Evolutionary conservation across 2,329 filamentous ascomycete species (phyloP).

Genomic region (Hypoxylon sp.): DNA sequence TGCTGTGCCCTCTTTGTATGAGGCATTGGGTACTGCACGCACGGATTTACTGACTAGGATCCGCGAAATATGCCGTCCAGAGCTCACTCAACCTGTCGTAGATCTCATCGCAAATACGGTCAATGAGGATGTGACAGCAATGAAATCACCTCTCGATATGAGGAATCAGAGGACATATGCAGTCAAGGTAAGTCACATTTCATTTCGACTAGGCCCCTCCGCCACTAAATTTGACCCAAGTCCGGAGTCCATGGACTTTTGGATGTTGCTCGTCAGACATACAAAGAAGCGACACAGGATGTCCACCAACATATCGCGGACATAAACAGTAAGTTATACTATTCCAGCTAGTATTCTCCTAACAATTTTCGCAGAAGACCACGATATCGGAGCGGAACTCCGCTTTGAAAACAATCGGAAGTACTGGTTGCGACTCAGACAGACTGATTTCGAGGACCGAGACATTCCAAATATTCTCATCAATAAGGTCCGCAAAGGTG

Average conservation of each 20-base stretch:
- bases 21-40: conserved; percentile 75
- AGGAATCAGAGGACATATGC: conserved; percentile 93
- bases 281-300: conserved; percentile 89
- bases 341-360: background rate
- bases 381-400: conserved; percentile 74
- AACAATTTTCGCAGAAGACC: conserved; percentile 60
- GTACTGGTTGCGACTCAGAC: conserved; percentile 81
- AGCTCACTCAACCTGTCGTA: conserved; percentile 72
- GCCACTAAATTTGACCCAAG: conserved; percentile 55
- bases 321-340: conserved; percentile 69
- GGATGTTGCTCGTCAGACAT: conserved; percentile 89
- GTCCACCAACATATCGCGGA: conserved; percentile 78
- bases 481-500: conserved; percentile 80
- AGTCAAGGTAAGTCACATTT: conserved; percentile 72
- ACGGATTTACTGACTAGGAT: conserved; percentile 78
- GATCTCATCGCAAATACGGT: conserved; percentile 78
- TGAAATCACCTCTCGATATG: conserved; percentile 84
- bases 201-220: too few species aligned
- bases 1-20: conserved; percentile 76
- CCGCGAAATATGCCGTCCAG: conserved; percentile 76
- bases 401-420: conserved; percentile 83
- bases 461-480: conserved; percentile 79
- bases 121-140: conserved; percentile 85
- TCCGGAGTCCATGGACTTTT: conserved; percentile 87
- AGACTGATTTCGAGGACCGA: conserved; percentile 73